Conservation (phyloP, 257 asterid species). For the Lycium barbarum region DNA sequence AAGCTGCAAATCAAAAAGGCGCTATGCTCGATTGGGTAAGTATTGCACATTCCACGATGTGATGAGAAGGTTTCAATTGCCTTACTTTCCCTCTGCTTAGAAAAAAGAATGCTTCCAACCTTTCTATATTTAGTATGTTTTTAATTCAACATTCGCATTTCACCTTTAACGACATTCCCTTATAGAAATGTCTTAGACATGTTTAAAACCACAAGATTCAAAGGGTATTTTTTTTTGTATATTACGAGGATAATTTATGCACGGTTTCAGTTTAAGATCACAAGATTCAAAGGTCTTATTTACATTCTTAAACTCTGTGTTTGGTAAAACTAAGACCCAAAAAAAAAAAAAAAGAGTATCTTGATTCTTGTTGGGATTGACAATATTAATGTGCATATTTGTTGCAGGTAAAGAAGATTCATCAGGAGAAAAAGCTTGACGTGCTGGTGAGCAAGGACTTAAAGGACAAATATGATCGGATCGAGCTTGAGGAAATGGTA, state of each 20-base stretch:
- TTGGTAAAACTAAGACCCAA: not conserved
- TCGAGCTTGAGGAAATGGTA: constrained; percentile 89
- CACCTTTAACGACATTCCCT: not conserved
- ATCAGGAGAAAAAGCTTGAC: constrained; percentile 87
- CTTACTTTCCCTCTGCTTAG: not conserved
- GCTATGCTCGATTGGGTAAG: constrained; percentile 99
- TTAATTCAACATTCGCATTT: not conserved
- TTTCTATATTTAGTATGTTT: not conserved
- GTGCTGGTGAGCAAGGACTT: constrained; percentile 79
- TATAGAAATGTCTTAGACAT: not conserved
- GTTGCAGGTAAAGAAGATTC: constrained; percentile 82
- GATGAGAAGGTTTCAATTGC: not conserved
- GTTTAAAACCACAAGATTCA: not conserved
- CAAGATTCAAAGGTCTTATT: not conserved
- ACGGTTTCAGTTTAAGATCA: not conserved
- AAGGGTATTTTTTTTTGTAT: not conserved
- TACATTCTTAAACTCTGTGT: not conserved
- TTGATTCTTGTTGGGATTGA: not conserved
- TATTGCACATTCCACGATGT: not conserved
- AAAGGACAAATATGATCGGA: constrained; percentile 61
- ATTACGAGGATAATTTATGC: not conserved
- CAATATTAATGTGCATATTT: not conserved
- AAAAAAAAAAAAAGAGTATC: not conserved
- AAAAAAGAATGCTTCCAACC: not conserved
- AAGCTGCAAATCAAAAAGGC: constrained; percentile 87